A percentile compares a stretch with the other conserved stretches of the same genome.
Evolutionary conservation across 208 protist species (phyloP).

Genomic region (Leishmania tropica): DNA sequence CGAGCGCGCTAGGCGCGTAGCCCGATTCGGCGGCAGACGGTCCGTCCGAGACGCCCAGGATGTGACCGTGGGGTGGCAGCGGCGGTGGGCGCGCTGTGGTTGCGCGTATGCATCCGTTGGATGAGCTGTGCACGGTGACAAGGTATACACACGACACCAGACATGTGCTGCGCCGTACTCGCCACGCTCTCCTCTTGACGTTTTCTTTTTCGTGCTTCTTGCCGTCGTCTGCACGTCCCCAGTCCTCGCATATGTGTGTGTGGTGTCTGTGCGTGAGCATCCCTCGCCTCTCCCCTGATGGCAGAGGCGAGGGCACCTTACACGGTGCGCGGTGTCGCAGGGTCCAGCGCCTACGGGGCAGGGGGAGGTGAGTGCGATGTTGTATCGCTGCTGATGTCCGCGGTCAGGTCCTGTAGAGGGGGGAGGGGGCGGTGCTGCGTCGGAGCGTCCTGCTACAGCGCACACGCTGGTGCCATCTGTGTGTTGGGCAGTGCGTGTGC

Average conservation of each 20-base stretch:
- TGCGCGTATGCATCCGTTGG: not conserved
- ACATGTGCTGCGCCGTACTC: too few relatives aligned
- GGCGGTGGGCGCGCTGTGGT: not conserved
- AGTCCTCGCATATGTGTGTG: too few relatives aligned
- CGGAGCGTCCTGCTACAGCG: not conserved
- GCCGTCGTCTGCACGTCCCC: too few relatives aligned
- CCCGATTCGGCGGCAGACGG: not conserved
- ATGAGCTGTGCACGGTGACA: not conserved
- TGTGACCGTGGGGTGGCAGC: not conserved
- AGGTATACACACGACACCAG: too few relatives aligned
- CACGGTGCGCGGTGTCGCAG: too few relatives aligned
- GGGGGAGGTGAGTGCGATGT: not conserved
- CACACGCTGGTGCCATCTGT: not conserved
- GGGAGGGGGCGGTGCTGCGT: not conserved
- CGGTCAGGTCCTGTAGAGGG: not conserved
- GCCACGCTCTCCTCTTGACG: too few relatives aligned
- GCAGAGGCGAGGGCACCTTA: too few relatives aligned
- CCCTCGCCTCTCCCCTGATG: too few relatives aligned
- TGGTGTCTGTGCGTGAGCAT: too few relatives aligned
- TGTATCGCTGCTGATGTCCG: not conserved
- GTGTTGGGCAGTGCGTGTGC: not conserved
- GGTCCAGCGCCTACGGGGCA: not conserved
- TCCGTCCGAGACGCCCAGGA: not conserved
- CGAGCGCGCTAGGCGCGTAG: not conserved
- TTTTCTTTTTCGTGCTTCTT: too few relatives aligned